Base-by-base conservation (phyloP, 345 rosid species). In the Eucalyptus sp. region DNA sequence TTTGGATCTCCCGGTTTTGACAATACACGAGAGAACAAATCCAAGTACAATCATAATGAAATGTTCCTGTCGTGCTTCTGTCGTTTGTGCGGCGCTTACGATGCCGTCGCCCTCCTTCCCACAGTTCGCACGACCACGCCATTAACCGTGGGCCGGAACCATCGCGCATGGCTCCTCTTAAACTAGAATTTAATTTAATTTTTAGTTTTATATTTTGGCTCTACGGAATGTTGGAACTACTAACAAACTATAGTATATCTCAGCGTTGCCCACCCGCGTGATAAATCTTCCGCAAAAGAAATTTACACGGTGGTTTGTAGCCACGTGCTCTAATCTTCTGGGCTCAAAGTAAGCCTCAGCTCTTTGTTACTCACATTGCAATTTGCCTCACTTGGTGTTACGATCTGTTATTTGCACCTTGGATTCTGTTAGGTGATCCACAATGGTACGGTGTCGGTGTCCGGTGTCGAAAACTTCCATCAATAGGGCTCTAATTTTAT, bases 301-400 rank as follows among this genome's bases (percentile, higher is more conserved):
- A 71, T 33, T 33, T 13, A 52, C 56, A 52, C 22, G 0, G 0
- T 52, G 56, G 1, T 52, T 52, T 52, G 0, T 51, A 52, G 56
- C 2, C 4, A 52, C 22, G 1, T 1, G 22, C 22, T 52, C 22
- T 52, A 7, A 52, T 52, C 4, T 52, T 52, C 56, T 52, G 56
- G 9, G 56, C 56, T 52, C 2, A 68, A 68, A 68, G 5, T 68
- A 44, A 33, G 7, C 43, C 80, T 68, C 80, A 33, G 33, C 24
- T 31, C 44, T 0, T 33, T 68, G 81, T 71, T 33, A 33, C 25
- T 17, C 24, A 71, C 81, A 43, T 33, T 33, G 44, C 44, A 71
- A 17, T 71, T 71, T 71, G 81, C 81, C 18, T 37, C 81, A 10
- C 81, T 5, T 18, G 81, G 7, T 71, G 25, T 10, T 33, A 71